Evolutionary conservation across 176 grass and related monocot species (phyloP).

Genomic region (Pharus latifolius): DNA sequence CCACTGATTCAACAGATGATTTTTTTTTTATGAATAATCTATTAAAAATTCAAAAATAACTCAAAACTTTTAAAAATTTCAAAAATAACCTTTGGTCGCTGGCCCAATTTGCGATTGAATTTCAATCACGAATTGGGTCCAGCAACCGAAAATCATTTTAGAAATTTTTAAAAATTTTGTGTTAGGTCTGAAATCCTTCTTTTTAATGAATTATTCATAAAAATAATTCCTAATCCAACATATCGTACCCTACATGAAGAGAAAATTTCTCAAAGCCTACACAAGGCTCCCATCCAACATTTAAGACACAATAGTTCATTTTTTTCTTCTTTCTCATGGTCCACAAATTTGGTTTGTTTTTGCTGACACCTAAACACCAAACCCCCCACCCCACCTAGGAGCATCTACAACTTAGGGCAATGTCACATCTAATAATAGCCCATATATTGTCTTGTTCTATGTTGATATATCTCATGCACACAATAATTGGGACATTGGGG

Average conservation of each 20-base stretch:
- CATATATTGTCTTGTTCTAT: constrained; percentile 20
- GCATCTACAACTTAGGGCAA: constrained; percentile 8
- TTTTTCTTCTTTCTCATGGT: neutral
- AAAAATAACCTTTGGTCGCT: too few species aligned
- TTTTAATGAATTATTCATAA: too few species aligned
- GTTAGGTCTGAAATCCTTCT: too few species aligned
- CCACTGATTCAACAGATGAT: too few species aligned
- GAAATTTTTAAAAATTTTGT: too few species aligned
- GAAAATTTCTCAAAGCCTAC: constrained; percentile 15
- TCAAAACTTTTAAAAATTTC: too few species aligned
- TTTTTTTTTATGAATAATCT: too few species aligned
- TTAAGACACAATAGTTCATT: constrained; percentile 6
- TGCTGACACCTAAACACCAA: constrained; percentile 16
- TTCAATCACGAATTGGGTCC: too few species aligned
- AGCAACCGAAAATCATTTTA: too few species aligned
- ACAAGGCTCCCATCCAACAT: constrained; percentile 10
- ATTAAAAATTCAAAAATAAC: too few species aligned
- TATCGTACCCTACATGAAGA: constrained; percentile 25
- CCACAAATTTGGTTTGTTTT: constrained; percentile 7
- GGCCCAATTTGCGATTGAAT: too few species aligned
- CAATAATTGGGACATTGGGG: constrained; percentile 5
- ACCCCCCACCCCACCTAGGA: neutral
- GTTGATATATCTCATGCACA: neutral
- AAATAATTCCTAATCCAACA: constrained; percentile 58
- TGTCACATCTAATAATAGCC: constrained; percentile 35